These are phyloP conservation scores for Spathaspora passalidarum DNA, from an alignment of 805 yeast genomes.

Conservation along the genomic window DNA sequence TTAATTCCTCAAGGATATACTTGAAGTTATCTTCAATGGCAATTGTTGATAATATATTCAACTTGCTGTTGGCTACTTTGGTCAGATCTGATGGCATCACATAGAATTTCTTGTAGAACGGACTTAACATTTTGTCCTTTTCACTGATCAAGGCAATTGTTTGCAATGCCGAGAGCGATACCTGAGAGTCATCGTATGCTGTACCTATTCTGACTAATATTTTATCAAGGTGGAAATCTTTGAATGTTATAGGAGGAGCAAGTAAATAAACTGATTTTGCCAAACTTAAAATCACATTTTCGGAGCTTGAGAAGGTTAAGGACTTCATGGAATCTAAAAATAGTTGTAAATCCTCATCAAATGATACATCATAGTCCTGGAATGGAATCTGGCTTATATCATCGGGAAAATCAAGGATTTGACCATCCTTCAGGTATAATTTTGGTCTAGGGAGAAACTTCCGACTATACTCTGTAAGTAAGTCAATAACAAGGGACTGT, in stretches of 20 bases:
- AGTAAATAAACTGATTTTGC: slow-evolving; percentile 55
- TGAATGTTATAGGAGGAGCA: slow-evolving; percentile 54
- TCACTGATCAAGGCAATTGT: slow-evolving; percentile 40
- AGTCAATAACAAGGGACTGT: slow-evolving; percentile 55
- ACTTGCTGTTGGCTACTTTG: slow-evolving; percentile 48
- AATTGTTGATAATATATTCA: slow-evolving; percentile 59
- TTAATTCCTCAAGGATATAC: slow-evolving; percentile 57
- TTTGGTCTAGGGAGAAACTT: slow-evolving; percentile 56
- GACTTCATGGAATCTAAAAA: slow-evolving; percentile 48
- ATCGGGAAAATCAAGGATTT: slow-evolving; percentile 42
- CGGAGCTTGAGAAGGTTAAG: slow-evolving; percentile 51
- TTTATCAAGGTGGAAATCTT: slow-evolving; percentile 46
- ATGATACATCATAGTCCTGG: slow-evolving; percentile 31
- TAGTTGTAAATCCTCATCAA: slow-evolving; percentile 55
- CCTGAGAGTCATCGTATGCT: slow-evolving; percentile 20
- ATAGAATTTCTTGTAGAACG: slow-evolving; percentile 47
- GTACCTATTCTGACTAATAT: slow-evolving; percentile 46
- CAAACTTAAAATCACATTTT: slow-evolving; percentile 59
- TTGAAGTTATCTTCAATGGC: slow-evolving; percentile 51
- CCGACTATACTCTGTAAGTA: slow-evolving; percentile 66
- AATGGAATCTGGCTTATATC: slow-evolving; percentile 22
- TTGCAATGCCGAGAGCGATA: slow-evolving; percentile 39
- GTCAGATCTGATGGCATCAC: slow-evolving; percentile 53
- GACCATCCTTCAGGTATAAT: slow-evolving; percentile 27
- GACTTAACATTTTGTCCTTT: slow-evolving; percentile 29